These are phyloP conservation scores for Alternaria alternata DNA, from an alignment of 2,329 filamentous ascomycete species.

Conservation along the genomic window DNA sequence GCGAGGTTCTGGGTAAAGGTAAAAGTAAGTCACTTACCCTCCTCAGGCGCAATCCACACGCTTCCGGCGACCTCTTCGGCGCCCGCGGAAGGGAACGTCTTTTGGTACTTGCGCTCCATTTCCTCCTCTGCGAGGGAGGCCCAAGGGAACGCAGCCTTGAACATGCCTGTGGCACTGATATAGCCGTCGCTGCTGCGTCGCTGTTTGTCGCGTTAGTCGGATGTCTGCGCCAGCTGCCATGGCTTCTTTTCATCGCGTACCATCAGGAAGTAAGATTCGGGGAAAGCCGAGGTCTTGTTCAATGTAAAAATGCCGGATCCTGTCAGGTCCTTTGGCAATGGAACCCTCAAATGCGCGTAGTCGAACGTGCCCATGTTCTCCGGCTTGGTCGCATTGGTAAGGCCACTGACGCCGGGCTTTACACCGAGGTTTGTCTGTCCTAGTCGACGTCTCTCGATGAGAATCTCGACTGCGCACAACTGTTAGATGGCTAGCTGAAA, in stretches of 20 bases:
- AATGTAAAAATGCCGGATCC: conserved; percentile 89
- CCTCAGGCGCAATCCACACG: conserved; percentile 88
- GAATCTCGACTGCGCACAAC: conserved; percentile 55
- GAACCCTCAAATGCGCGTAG: conserved; percentile 93
- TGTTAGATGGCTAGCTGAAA: conserved; percentile 33
- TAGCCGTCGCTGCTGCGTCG: conserved; percentile 85
- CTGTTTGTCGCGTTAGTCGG: conserved; percentile 53
- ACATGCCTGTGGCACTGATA: conserved; percentile 89
- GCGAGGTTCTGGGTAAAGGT: not conserved
- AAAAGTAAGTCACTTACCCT: conserved; percentile 58
- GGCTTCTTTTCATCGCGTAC: conserved; percentile 54
- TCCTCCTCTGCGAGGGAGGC: conserved; percentile 77
- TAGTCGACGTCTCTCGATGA: conserved; percentile 84
- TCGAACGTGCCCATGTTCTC: conserved; percentile 85
- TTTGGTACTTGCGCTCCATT: conserved; percentile 82
- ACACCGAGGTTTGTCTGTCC: conserved; percentile 91
- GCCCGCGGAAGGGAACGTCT: conserved; percentile 80
- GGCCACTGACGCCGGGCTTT: conserved; percentile 77
- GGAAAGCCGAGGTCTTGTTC: conserved; percentile 66
- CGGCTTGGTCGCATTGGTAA: conserved; percentile 74
- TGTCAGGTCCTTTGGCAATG: conserved; percentile 86
- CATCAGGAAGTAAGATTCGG: conserved; percentile 96
- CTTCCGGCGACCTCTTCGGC: conserved; percentile 94
- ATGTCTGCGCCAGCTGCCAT: conserved; percentile 19
- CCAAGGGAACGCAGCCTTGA: conserved; percentile 87